Evolutionary conservation across 495 filamentous ascomycete genomes (phyloP), one percentile per base, ranked within the genome.

Genomic region (Penicillium cosmopolitanum): DNA sequence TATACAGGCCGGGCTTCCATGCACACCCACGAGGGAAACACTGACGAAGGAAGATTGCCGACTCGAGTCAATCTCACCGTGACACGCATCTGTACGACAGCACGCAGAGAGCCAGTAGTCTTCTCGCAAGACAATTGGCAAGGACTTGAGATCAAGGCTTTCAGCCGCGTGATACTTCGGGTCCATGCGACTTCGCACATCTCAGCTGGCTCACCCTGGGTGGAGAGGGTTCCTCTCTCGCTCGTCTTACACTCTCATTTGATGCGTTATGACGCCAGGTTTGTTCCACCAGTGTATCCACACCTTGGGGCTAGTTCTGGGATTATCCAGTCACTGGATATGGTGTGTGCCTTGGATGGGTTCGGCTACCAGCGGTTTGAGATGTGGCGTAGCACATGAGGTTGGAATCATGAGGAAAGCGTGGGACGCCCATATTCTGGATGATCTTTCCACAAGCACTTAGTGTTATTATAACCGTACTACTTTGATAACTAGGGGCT

Each of bases 41-140:
- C 43, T 44, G 56, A 44, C 44, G 44, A 33, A 47, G 36, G 15
- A 55, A 46, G 46, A 48, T 48, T 38, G 16, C 50, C 54, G 48
- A 38, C 46, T 48, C 21, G 46, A 48, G 46, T 50, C 40, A 58
- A 70, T 66, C 67, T 68, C 58, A 68, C 62, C 25, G 65, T 70
- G 56, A 66, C 62, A 70, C 67, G 48, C 61, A 58, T 1, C 44
- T 62, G 65, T 70, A 55, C 65, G 61, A 70, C 65, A 9, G 31
- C 19, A 48, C 31, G 15, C 36, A 51, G 58, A 16, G 13, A 28
- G 34, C 35, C 42, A 63, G 44, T 33, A 35, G 66, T 36, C 55
- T 46, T 59, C 57, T 62, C 55, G 56, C 51, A 54, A 60, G 53
- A 51, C 21, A 38, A 61, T 38, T 44, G 51, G 44, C 35, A 36